Conservation (phyloP, 2,329 filamentous ascomycete genomes). For the Neonectria coccinea region DNA sequence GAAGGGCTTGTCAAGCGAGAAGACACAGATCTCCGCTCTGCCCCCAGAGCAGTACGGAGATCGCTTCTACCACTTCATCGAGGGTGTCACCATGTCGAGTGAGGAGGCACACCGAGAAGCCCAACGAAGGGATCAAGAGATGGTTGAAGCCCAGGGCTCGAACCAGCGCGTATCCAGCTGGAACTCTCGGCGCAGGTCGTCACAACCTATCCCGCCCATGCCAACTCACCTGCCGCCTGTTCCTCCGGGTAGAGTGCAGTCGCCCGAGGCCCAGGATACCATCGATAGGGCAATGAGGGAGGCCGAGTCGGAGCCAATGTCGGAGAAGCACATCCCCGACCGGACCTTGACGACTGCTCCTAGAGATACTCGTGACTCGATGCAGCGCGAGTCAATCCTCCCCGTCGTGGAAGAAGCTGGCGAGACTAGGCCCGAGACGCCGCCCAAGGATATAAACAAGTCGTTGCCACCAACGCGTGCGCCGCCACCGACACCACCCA, state of each 20-base stretch:
- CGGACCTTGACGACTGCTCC: conserved; percentile 63
- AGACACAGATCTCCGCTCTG: conserved; percentile 90
- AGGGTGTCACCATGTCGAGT: conserved; percentile 87
- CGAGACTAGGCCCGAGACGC: conserved; percentile 60
- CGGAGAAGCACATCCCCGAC: conserved; percentile 68
- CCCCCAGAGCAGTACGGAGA: conserved; percentile 93
- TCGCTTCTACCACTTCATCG: conserved; percentile 92
- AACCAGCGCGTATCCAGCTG: conserved; percentile 53
- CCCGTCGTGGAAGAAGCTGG: conserved; percentile 93
- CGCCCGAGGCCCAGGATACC: conserved; percentile 55
- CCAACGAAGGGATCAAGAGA: conserved; percentile 70
- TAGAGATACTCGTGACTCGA: conserved; percentile 64
- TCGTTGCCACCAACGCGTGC: conserved; percentile 58
- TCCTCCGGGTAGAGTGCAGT: conserved; percentile 48
- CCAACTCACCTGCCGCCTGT: conserved; percentile 60
- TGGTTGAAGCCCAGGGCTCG: conserved; percentile 54
- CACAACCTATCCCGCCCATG: conserved; percentile 56
- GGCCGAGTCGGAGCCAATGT: conserved; percentile 42
- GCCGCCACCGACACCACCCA: conserved; percentile 53
- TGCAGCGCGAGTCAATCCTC: conserved; percentile 68
- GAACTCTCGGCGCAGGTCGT: conserved; percentile 51
- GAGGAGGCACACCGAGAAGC: conserved; percentile 83
- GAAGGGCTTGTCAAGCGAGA: conserved; percentile 89
- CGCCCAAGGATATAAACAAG: conserved; percentile 52
- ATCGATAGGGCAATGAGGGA: conserved; percentile 56